Evolutionary conservation across 768 basidiomycete genomes (phyloP).

Genomic region (Amanita subjunquillea): DNA sequence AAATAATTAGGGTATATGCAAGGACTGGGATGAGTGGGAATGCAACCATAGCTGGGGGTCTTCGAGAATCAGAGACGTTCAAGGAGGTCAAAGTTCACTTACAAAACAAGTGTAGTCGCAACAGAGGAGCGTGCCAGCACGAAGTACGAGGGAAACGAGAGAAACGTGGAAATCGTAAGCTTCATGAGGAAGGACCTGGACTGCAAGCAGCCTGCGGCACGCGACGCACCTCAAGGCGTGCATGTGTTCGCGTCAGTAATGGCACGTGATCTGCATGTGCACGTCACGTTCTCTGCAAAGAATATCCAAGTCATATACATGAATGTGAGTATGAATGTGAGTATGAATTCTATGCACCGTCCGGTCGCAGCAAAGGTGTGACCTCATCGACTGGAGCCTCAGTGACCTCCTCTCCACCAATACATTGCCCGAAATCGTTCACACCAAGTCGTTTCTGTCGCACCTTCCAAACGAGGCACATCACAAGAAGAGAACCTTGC

Average conservation of each 20-base stretch:
- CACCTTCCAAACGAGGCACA: constrained; percentile 82
- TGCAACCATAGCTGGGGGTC: constrained; percentile 2
- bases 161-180: background rate
- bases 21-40: constrained; percentile 4
- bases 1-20: constrained; percentile 4
- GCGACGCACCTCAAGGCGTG: constrained; percentile 1
- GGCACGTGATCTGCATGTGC: constrained; percentile 1
- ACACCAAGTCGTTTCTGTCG: constrained; percentile 67
- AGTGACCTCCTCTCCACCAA: background rate
- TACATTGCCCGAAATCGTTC: constrained; percentile 79
- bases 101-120: constrained; percentile 1
- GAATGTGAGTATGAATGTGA: too few relatives aligned
- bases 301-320: too few relatives aligned
- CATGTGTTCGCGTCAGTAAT: constrained; percentile 4
- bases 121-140: constrained; percentile 5
- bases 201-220: background rate
- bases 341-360: background rate
- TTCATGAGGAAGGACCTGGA: background rate
- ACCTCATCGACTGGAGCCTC: background rate
- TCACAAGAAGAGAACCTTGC: constrained; percentile 70
- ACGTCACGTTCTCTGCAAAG: too few relatives aligned
- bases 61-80: background rate
- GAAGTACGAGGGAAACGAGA: background rate
- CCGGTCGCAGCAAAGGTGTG: background rate
- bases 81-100: background rate